phyloP scores from a whole-genome alignment of 108 stramenopile species.

The Cyclotella baltica region DNA sequence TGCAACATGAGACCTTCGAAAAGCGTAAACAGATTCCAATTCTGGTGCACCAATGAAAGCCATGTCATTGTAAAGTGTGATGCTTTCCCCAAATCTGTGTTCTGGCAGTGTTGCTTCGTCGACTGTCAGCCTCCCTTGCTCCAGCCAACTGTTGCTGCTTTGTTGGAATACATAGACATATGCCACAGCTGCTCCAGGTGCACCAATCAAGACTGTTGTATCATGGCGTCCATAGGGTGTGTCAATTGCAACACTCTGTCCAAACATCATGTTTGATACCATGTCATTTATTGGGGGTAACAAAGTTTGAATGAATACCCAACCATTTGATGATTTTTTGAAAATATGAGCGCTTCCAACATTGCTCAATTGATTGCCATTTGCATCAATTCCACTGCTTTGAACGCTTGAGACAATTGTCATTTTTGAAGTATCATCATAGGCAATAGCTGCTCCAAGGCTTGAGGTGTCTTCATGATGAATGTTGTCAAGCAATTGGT shows the following conservation, averaged over 20 bases:
- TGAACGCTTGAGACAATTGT: conserved; percentile 60
- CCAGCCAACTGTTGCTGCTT: conserved; percentile 1
- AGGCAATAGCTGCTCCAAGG: conserved; percentile 58
- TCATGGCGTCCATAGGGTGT: conserved; percentile 61
- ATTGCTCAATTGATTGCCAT: conserved; percentile 30
- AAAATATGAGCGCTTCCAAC: conserved; percentile 64
- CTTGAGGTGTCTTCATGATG: conserved; percentile 38
- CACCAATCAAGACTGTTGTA: conserved; percentile 62
- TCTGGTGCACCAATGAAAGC: conserved; percentile 60
- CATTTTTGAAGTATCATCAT: conserved; percentile 46
- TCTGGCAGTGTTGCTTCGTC: conserved; percentile 39
- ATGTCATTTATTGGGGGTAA: conserved; percentile 19
- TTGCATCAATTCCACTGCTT: conserved; percentile 19
- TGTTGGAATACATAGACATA: conserved; percentile 48
- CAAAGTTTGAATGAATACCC: conserved; percentile 39
- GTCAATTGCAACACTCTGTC: conserved; percentile 55
- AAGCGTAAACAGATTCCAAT: conserved; percentile 63
- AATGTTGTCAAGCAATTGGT: conserved; percentile 37
- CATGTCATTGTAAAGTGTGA: conserved; percentile 55
- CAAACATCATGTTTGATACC: conserved; percentile 41
- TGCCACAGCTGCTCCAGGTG: conserved; percentile 58
- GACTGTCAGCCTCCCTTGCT: conserved; percentile 26
- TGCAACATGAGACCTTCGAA: conserved; percentile 38
- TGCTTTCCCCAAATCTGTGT: conserved; percentile 44
- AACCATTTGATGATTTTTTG: conserved; percentile 38